A percentile compares a stretch with the other conserved stretches of the same genome.
phyloP scores from a whole-genome alignment of 768 basidiomycete genomes.

The Tylopilus balloui region DNA sequence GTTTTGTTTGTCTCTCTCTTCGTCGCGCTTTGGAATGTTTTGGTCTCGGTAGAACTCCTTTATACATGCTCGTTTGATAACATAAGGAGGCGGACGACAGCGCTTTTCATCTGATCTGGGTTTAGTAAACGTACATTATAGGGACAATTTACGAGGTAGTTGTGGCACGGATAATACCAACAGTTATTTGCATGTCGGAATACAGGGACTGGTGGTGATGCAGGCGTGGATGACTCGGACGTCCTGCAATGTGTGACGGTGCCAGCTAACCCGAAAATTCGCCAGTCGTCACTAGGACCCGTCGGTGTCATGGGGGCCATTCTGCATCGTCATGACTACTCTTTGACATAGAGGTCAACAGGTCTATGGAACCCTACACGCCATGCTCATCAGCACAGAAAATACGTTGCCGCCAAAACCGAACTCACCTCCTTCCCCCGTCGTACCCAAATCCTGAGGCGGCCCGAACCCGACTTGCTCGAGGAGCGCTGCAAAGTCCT shows the following conservation, averaged over 20 bases:
- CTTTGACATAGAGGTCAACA: slow-evolving; percentile 59
- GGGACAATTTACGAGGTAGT: neutral
- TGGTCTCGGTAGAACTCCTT: neutral
- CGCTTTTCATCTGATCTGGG: slow-evolving; percentile 2
- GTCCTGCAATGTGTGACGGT: too few species aligned
- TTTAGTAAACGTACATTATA: neutral
- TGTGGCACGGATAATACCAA: neutral
- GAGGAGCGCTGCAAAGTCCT: slow-evolving; percentile 55
- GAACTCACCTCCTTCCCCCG: slow-evolving; percentile 61
- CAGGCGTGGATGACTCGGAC: too few species aligned
- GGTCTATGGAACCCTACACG: slow-evolving; percentile 31
- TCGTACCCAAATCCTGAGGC: slow-evolving; percentile 44
- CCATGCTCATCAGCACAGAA: slow-evolving; percentile 1
- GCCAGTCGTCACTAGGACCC: too few species aligned
- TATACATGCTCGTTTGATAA: slow-evolving; percentile 20
- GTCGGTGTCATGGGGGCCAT: too few species aligned
- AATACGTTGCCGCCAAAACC: too few species aligned
- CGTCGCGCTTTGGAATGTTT: neutral
- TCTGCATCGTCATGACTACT: neutral
- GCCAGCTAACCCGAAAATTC: too few species aligned
- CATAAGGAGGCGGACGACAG: too few species aligned
- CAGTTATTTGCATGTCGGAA: neutral
- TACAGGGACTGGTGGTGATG: too few species aligned
- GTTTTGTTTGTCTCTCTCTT: slow-evolving; percentile 16
- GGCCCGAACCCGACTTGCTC: slow-evolving; percentile 58